Evolutionary conservation across 2,329 filamentous ascomycete genomes (phyloP).

Genomic region (Ophiostoma piceae): DNA sequence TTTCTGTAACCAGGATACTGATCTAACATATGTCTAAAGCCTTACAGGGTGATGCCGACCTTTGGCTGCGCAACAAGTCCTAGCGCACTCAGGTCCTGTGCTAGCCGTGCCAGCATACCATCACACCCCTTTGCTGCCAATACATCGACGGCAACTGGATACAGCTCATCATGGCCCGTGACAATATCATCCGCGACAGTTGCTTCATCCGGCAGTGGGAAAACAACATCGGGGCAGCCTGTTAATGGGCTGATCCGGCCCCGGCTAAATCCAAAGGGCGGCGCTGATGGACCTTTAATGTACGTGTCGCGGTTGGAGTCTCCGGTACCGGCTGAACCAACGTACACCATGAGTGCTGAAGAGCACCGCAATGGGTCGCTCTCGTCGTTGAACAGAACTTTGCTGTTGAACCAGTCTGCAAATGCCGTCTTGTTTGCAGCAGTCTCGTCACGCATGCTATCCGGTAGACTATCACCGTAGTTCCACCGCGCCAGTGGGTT

Average conservation of each 20-base stretch:
- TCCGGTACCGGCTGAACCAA: not conserved
- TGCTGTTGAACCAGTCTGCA: not conserved
- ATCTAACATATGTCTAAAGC: not conserved
- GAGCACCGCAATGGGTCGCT: not conserved
- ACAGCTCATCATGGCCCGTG: not conserved
- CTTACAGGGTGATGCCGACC: not conserved
- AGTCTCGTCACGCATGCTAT: not conserved
- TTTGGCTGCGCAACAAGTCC: conserved; percentile 6
- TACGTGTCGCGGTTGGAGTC: not conserved
- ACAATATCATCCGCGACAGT: not conserved
- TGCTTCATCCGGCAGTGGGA: conserved; percentile 1
- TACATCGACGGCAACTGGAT: not conserved
- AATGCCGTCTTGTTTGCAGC: conserved; percentile 1
- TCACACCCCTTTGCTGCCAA: not conserved
- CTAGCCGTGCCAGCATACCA: not conserved
- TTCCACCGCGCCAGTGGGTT: not conserved
- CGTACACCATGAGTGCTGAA: not conserved
- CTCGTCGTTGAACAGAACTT: not conserved
- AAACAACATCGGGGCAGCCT: not conserved
- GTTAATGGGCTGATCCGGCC: not conserved
- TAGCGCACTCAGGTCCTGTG: not conserved
- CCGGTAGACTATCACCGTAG: not conserved
- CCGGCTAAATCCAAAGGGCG: not conserved
- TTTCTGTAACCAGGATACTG: not conserved
- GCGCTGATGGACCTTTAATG: not conserved